Percentiles rank a stretch among this genome's conserved stretches.
phyloP scores from a whole-genome alignment of 73 alveolate genomes.

The Paramecium caudatum region DNA sequence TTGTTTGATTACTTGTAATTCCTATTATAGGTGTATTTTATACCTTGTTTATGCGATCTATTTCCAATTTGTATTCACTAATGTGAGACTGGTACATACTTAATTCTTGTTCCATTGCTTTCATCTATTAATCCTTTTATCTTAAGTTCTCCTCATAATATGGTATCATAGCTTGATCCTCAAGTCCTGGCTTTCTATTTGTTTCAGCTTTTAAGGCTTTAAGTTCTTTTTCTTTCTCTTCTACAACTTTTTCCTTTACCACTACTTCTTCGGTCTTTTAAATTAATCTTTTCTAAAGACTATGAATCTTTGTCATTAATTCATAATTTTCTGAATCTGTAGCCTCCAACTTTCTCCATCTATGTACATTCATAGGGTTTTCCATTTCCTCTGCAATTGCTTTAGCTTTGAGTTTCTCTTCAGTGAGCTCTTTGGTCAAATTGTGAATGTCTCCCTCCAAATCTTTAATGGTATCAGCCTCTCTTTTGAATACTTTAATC shows the following conservation, averaged over 20 bases:
- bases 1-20: slow-evolving; percentile 91
- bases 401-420: slow-evolving; percentile 94
- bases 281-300: slow-evolving; percentile 94
- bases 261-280: slow-evolving; percentile 95
- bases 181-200: slow-evolving; percentile 96
- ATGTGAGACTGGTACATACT: slow-evolving; percentile 94
- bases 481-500: slow-evolving; percentile 81
- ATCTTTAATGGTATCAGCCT: slow-evolving; percentile 90
- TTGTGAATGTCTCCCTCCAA: slow-evolving; percentile 89
- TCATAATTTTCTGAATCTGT: slow-evolving; percentile 98
- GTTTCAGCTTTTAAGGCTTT: slow-evolving; percentile 89
- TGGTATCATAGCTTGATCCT: slow-evolving; percentile 90
- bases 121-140: slow-evolving; percentile 93
- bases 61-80: slow-evolving; percentile 94
- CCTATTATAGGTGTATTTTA: slow-evolving; percentile 46
- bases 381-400: slow-evolving; percentile 97
- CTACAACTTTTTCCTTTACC: slow-evolving; percentile 90
- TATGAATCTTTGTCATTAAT: slow-evolving; percentile 93
- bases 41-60: slow-evolving; percentile 90
- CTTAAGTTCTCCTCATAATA: slow-evolving; percentile 89
- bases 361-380: slow-evolving; percentile 95
- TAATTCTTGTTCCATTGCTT: slow-evolving; percentile 94
- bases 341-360: slow-evolving; percentile 98
- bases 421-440: slow-evolving; percentile 85
- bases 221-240: slow-evolving; percentile 89